These are phyloP conservation scores for Moesziomyces parantarcticus DNA, from an alignment of 1,284 basidiomycete genomes.

Conservation along the genomic window DNA sequence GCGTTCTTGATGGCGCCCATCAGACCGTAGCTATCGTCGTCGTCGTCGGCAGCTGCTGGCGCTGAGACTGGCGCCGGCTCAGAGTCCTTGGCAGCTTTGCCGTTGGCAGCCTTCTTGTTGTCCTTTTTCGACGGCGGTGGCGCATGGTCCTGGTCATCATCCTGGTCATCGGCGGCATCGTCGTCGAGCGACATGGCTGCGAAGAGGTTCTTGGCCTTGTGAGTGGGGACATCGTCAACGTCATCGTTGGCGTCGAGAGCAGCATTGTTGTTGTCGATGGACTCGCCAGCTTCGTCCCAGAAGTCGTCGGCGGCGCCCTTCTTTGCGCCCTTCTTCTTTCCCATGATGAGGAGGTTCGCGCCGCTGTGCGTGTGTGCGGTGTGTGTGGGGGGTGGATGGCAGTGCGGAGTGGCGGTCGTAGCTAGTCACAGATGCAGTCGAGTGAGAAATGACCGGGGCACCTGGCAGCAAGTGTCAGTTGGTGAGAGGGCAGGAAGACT, in stretches of 20 bases:
- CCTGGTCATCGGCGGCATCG: constrained; percentile 21
- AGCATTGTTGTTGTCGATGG: constrained; percentile 36
- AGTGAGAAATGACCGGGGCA: too few relatives aligned
- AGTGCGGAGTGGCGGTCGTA: neutral
- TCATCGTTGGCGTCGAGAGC: constrained; percentile 13
- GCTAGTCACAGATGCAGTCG: neutral
- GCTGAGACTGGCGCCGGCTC: constrained; percentile 23
- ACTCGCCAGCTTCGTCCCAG: constrained; percentile 60
- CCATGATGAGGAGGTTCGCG: constrained; percentile 43
- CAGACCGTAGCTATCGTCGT: constrained; percentile 55
- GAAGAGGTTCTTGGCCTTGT: constrained; percentile 41
- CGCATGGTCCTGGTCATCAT: constrained; percentile 13
- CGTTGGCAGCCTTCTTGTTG: constrained; percentile 28
- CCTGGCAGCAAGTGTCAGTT: too few relatives aligned
- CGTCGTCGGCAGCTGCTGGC: constrained; percentile 35
- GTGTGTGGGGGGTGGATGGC: too few relatives aligned
- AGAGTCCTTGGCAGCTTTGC: constrained; percentile 19
- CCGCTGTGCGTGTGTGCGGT: constrained; percentile 1
- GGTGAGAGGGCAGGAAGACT: too few relatives aligned
- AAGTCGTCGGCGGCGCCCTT: constrained; percentile 61
- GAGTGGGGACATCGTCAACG: constrained; percentile 16
- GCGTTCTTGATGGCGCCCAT: constrained; percentile 54
- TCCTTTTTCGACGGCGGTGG: constrained; percentile 31
- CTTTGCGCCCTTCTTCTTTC: constrained; percentile 62
- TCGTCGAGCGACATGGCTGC: constrained; percentile 49